Base-by-base conservation (phyloP, 371 early-diverging fungal species). In the Rhizopus arrhizus region DNA sequence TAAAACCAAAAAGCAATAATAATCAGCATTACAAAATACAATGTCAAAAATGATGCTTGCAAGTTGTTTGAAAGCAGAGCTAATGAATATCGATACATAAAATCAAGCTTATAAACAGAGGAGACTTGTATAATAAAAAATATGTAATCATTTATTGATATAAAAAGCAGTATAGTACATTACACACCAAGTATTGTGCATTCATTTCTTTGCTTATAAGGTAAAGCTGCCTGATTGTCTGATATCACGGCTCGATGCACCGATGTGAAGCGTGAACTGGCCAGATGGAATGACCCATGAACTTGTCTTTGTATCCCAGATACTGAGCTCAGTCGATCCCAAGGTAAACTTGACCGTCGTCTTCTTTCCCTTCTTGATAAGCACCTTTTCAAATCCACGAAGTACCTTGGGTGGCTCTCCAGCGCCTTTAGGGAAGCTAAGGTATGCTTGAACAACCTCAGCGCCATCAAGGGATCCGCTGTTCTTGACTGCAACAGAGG, bases 381-480 rank as follows among this genome's bases (percentile, higher is more conserved):
- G 63, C 8, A 81, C 76, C 57, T 77, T 78, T 51, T 78, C 76
- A 56, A 86, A 85, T 3, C 76, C 82, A 59, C 79, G 73, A 5
- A 84, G 67, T 9, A 78, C 50, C 66, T 83, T 78, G 15, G 75
- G 75, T 10, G 84, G 84, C 58, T 78, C 69, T 6, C 59, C 55
- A n/a, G 75, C 70, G 8, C 59, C 12, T 13, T 65, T 47, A 16
- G 86, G 86, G 69, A 74, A 81, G 6, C 63, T 66, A 57, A 85
- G 56, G 50, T 85, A 83, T 3, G 79, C 68, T 64, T 85, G 85
- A 28, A 71, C 72, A 40, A 88, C 73, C 48, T 85, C 84, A 58
- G 75, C 65, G 31, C 88, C 88, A 52, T 59, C 78, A 10, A 65
- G 42, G 3, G 53, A 16, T 31, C 88, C 85, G 15, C 70, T 77